Percentiles rank a stretch among this genome's conserved stretches.
Conservation (phyloP, 352 stramenopile species). For the Pythium scleroteichum region DNA sequence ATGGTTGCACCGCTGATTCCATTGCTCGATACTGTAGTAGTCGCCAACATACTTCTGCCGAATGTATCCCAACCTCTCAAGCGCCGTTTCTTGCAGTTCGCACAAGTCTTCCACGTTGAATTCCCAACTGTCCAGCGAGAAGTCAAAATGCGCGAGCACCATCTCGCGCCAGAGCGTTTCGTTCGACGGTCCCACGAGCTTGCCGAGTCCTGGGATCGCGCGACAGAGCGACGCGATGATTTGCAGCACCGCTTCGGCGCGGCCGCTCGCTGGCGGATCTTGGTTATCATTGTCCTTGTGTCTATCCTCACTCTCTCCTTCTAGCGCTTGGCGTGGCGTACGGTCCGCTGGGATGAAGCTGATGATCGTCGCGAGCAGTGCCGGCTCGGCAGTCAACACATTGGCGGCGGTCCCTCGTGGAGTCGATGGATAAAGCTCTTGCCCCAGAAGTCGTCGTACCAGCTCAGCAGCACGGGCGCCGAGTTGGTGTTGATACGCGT, state of each 20-base stretch:
- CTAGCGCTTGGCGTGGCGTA: neutral
- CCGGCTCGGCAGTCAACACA: neutral
- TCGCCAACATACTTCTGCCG: neutral
- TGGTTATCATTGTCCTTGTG: no score
- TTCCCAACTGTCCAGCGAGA: neutral
- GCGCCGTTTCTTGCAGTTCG: neutral
- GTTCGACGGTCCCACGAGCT: neutral
- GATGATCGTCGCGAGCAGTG: constrained; percentile 2
- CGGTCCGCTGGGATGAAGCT: constrained; percentile 5
- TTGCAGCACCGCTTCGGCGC: neutral
- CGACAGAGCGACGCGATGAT: constrained; percentile 3
- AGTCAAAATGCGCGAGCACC: constrained; percentile 11
- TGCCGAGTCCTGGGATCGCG: neutral
- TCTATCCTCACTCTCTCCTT: no score
- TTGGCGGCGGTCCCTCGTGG: no score
- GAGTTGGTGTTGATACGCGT: no score
- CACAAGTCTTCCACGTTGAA: constrained; percentile 6
- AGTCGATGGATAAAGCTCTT: no score
- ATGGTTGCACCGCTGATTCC: no score
- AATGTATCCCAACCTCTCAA: no score
- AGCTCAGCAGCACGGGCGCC: no score
- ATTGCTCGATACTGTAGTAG: neutral
- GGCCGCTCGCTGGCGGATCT: no score
- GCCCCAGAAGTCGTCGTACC: no score
- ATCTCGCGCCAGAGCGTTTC: neutral